Percentiles rank a stretch among this genome's conserved stretches.
These are phyloP conservation scores for Pythium folliculosum DNA, from an alignment of 352 stramenopile species.

Conservation along the genomic window DNA sequence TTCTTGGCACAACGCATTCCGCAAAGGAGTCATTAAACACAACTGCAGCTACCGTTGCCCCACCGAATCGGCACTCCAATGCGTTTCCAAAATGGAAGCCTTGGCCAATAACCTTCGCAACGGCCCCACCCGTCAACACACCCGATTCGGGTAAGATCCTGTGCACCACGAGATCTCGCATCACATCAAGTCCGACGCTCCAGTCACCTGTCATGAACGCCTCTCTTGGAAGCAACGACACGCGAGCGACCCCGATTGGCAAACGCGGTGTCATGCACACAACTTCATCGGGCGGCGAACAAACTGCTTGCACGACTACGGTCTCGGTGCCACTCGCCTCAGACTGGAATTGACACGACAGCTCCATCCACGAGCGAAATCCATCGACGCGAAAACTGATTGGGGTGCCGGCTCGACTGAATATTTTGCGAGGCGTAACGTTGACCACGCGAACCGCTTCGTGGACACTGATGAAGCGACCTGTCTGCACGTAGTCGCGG, in stretches of 20 bases:
- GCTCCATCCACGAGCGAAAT: conserved; percentile 25
- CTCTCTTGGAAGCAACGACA: conserved; percentile 6
- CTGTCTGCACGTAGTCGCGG: conserved; percentile 20
- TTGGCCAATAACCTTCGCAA: conserved; percentile 20
- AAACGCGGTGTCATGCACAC: conserved; percentile 20
- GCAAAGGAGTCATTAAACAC: conserved; percentile 19
- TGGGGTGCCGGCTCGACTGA: conserved; percentile 1
- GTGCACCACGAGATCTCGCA: conserved; percentile 16
- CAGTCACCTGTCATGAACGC: not conserved
- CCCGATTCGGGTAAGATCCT: conserved; percentile 18
- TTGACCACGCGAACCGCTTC: not conserved
- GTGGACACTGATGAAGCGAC: conserved; percentile 14
- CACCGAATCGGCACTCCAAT: conserved; percentile 35
- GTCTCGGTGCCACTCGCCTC: not conserved
- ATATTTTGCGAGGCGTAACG: not conserved
- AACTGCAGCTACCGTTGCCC: conserved; percentile 5
- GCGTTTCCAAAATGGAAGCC: conserved; percentile 12
- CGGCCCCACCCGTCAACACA: conserved; percentile 12
- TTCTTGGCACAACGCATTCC: conserved; percentile 11
- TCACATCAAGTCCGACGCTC: conserved; percentile 1
- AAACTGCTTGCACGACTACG: not conserved
- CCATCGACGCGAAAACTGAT: conserved; percentile 6
- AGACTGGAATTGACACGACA: conserved; percentile 24
- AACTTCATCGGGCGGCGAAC: not conserved
- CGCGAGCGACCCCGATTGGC: conserved; percentile 6